Base-by-base conservation (phyloP, 2,329 filamentous ascomycete species). In the Fusarium tricinctum region DNA sequence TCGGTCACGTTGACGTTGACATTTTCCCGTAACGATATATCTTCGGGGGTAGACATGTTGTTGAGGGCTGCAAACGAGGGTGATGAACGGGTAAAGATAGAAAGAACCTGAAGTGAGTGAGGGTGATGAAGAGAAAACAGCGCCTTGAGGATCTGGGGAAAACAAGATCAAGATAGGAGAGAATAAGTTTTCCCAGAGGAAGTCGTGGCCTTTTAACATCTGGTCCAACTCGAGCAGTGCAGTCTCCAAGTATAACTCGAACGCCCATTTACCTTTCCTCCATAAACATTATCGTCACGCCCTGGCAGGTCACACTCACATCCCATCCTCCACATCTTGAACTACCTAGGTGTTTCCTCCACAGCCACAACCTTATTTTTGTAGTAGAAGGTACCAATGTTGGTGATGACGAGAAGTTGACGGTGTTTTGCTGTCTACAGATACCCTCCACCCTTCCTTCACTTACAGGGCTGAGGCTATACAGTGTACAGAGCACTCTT, bases 31-130 rank as follows among this genome's bases (percentile, higher is more conserved):
- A 12, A 26, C 22, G 15, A 22, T 33, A 26, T 40, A 19, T 38
- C 23, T 12, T 58, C 33, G 12, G 20, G 22, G 9, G 28, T 38
- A 30, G 51, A 17, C 60, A 63, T 63, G 26, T 23, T 57, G 42
- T 23, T 57, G 42, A 30, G 20, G 23, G 19, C 17, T 50, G 9
- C n/a, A 15, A 47, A 19, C 19, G 28, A 30, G 44, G 20, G 39
- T 47, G 22, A 42, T 54, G 33, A 17, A 3, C 26, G 35, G 35
- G 35, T 43, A 17, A 33, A 15, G 30, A 33, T 33, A 33, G 30
- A 33, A 33, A 33, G 13, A 33, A 33, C 14, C 28, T 30, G 13
- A 33, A 33, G 30, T 15, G 35, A 5, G 35, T 19, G 15, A 17
- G 17, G 15, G 33, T 26, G 42, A 33, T 48, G 19, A 19, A 32